Conservation (phyloP, 768 basidiomycete genomes). For the Lentinula lateritia region DNA sequence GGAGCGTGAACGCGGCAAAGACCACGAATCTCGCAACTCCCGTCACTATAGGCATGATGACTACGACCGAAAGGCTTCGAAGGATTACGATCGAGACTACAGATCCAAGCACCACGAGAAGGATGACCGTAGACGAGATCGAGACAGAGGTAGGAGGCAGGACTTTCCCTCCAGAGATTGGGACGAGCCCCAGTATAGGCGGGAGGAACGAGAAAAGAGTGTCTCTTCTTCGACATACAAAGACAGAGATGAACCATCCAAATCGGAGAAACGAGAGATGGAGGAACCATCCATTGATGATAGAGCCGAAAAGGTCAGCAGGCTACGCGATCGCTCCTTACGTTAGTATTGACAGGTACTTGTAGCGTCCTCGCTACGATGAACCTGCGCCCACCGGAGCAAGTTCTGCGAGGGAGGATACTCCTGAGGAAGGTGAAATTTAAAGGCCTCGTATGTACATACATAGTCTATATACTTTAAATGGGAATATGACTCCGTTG, state of each 20-base stretch:
- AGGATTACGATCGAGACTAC: constrained; percentile 35
- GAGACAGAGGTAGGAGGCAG: constrained; percentile 27
- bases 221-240: constrained; percentile 25
- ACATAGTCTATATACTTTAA: neutral
- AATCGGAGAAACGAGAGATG: constrained; percentile 4
- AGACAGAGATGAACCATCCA: constrained; percentile 6
- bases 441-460: constrained; percentile 21
- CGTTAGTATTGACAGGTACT: constrained; percentile 7
- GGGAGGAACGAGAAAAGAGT: constrained; percentile 40
- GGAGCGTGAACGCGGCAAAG: constrained; percentile 14
- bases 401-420: constrained; percentile 53
- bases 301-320: constrained; percentile 61
- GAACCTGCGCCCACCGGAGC: constrained; percentile 33
- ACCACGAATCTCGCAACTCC: neutral
- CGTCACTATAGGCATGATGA: constrained; percentile 4
- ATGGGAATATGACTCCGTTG: too few relatives aligned
- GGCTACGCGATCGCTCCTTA: neutral
- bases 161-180: constrained; percentile 27
- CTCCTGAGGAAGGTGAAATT: constrained; percentile 87
- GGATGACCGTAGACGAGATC: constrained; percentile 47
- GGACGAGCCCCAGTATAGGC: constrained; percentile 37
- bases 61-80: constrained; percentile 19
- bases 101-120: constrained; percentile 44
- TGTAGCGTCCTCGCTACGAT: constrained; percentile 51
- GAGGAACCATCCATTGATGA: constrained; percentile 37